Evolutionary conservation across 2,329 filamentous ascomycete species (phyloP).

Genomic region (Botrytis aclada): DNA sequence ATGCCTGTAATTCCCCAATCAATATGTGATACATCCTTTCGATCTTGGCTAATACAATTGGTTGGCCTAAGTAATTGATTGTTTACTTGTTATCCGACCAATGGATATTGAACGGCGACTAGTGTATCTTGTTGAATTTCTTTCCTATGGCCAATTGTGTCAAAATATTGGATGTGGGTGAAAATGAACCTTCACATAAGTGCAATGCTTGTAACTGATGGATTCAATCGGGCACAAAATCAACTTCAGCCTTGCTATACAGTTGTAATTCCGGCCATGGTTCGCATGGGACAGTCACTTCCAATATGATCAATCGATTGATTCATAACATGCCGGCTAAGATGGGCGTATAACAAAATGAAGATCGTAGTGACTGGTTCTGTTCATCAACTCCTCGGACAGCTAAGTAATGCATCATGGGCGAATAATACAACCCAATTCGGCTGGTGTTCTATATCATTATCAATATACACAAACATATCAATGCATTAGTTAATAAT

Average conservation of each 20-base stretch:
- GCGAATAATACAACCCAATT: too few relatives aligned
- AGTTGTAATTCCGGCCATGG: neutral
- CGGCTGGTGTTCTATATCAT: too few relatives aligned
- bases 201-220: neutral
- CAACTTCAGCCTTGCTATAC: neutral
- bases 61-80: slow-evolving; percentile 1
- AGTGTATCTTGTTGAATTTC: too few relatives aligned
- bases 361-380: too few relatives aligned
- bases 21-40: slow-evolving; percentile 8
- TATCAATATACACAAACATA: too few relatives aligned
- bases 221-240: neutral
- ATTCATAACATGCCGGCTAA: too few relatives aligned
- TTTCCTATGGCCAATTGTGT: neutral
- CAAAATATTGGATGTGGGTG: slow-evolving; percentile 6
- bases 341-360: too few relatives aligned
- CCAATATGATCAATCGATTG: too few relatives aligned
- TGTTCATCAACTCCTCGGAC: too few relatives aligned
- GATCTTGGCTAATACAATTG: slow-evolving; percentile 1
- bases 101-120: slow-evolving; percentile 11
- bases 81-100: slow-evolving; percentile 4
- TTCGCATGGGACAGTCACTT: too few relatives aligned
- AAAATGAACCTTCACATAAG: slow-evolving; percentile 8
- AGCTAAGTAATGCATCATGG: too few relatives aligned
- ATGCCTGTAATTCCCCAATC: neutral
- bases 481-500: too few relatives aligned